Evolutionary conservation across 768 basidiomycete genomes (phyloP).

Genomic region (Russula foetens): DNA sequence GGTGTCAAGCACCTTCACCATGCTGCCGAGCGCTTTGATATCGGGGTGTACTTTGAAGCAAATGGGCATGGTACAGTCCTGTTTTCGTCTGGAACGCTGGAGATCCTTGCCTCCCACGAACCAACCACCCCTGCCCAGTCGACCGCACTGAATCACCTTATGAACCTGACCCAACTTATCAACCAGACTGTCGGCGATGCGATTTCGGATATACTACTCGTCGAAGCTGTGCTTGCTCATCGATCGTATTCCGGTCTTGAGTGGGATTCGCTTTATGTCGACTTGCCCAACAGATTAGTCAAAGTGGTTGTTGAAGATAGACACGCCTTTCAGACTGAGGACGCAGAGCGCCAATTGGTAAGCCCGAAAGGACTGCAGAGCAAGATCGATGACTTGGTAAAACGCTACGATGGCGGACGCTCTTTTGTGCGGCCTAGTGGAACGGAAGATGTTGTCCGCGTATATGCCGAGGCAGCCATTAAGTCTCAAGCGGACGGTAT

Average conservation of each 20-base stretch:
- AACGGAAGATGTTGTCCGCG: slow-evolving; percentile 95
- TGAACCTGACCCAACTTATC: slow-evolving; percentile 74
- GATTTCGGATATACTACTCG: slow-evolving; percentile 90
- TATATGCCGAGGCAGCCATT: slow-evolving; percentile 87
- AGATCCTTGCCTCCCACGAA: slow-evolving; percentile 50
- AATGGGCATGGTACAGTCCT: slow-evolving; percentile 98
- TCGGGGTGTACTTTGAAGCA: slow-evolving; percentile 99
- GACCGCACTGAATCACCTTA: slow-evolving; percentile 68
- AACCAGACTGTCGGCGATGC: slow-evolving; percentile 99
- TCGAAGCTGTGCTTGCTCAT: slow-evolving; percentile 87
- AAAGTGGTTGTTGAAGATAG: slow-evolving; percentile 86
- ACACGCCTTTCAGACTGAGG: slow-evolving; percentile 78
- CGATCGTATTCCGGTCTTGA: slow-evolving; percentile 74
- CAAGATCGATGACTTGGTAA: slow-evolving; percentile 74
- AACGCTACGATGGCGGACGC: slow-evolving; percentile 73
- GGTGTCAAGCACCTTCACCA: slow-evolving; percentile 98
- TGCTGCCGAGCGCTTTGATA: slow-evolving; percentile 86
- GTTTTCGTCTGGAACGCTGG: slow-evolving; percentile 73
- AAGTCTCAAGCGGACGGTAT: slow-evolving; percentile 76
- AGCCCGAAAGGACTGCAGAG: slow-evolving; percentile 73
- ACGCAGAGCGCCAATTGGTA: slow-evolving; percentile 86
- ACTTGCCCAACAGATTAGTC: slow-evolving; percentile 90
- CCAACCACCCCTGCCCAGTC: slow-evolving; percentile 79
- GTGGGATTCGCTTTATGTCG: slow-evolving; percentile 91
- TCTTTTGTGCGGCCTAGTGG: slow-evolving; percentile 95